Evolutionary conservation across 495 filamentous ascomycete genomes (phyloP).

Genomic region (Aspergillus egyptiacus): DNA sequence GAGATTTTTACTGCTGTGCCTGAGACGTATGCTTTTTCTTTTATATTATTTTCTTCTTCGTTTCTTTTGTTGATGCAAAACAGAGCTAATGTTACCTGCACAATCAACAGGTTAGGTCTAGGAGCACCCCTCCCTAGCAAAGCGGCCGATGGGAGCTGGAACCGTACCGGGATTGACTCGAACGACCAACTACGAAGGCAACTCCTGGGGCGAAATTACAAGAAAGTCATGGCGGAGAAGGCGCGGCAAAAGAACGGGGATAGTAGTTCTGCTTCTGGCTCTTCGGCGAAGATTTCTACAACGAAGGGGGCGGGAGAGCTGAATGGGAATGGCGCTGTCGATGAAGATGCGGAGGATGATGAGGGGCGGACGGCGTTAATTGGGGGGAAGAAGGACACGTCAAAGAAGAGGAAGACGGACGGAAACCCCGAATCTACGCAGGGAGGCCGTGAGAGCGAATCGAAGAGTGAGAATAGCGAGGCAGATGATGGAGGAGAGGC

Average conservation of each 20-base stretch:
- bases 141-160: slow-evolving; percentile 35
- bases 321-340: slow-evolving; percentile 11
- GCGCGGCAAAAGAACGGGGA: slow-evolving; percentile 10
- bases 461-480: background rate
- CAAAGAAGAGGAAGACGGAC: slow-evolving; percentile 23
- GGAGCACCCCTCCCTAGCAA: slow-evolving; percentile 42
- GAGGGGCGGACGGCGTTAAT: slow-evolving; percentile 53
- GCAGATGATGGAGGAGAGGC: slow-evolving; percentile 11
- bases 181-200: slow-evolving; percentile 45
- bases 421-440: slow-evolving; percentile 3
- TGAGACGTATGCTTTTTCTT: slow-evolving; percentile 38
- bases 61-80: background rate
- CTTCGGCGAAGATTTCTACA: background rate
- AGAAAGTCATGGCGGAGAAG: slow-evolving; percentile 34
- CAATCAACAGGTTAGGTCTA: slow-evolving; percentile 38
- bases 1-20: slow-evolving; percentile 47
- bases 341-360: slow-evolving; percentile 50
- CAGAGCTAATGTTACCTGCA: background rate
- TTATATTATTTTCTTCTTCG: background rate
- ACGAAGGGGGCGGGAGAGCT: background rate
- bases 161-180: slow-evolving; percentile 33
- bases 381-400: slow-evolving; percentile 28
- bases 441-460: background rate
- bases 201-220: slow-evolving; percentile 44
- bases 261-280: background rate